phyloP scores from a whole-genome alignment of 2,329 filamentous ascomycete species.

The Claviceps cyperi region DNA sequence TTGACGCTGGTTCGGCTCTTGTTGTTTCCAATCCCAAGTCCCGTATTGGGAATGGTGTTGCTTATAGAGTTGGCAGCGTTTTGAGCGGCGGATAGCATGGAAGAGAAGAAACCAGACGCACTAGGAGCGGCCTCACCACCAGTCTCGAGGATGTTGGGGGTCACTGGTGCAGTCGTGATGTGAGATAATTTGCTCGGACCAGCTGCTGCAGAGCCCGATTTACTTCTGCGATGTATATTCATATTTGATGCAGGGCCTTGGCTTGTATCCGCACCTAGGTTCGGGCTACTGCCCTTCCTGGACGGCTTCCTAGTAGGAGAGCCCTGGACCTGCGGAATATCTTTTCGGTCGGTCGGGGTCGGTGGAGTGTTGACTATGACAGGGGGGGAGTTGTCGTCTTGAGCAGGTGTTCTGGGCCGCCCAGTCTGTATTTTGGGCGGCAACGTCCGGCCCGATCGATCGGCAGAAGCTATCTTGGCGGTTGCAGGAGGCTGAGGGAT shows the following conservation, averaged over 20 bases:
- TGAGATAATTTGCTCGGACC: slow-evolving; percentile 80
- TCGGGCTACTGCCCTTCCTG: slow-evolving; percentile 13
- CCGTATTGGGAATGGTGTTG: slow-evolving; percentile 57
- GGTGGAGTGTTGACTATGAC: slow-evolving; percentile 52
- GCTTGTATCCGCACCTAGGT: slow-evolving; percentile 34
- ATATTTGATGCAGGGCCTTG: slow-evolving; percentile 51
- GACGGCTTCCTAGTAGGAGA: slow-evolving; percentile 17
- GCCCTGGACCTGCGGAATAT: slow-evolving; percentile 10
- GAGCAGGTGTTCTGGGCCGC: slow-evolving; percentile 34
- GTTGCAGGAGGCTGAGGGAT: slow-evolving; percentile 17
- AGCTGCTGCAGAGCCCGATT: slow-evolving; percentile 39
- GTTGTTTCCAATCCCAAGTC: slow-evolving; percentile 35
- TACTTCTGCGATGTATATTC: slow-evolving; percentile 49
- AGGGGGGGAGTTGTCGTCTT: slow-evolving; percentile 29
- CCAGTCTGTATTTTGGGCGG: slow-evolving; percentile 17
- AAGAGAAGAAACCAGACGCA: slow-evolving; percentile 74
- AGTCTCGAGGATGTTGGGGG: slow-evolving; percentile 62
- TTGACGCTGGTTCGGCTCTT: slow-evolving; percentile 17
- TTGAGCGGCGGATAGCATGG: slow-evolving; percentile 82
- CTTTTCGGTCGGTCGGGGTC: slow-evolving; percentile 38
- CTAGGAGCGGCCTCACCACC: slow-evolving; percentile 41
- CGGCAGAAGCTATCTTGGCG: slow-evolving; percentile 16
- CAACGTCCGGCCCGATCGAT: slow-evolving; percentile 14
- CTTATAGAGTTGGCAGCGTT: slow-evolving; percentile 69
- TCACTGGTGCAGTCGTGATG: slow-evolving; percentile 55